Conservation (phyloP, 495 filamentous ascomycete species). For the Tuber melanosporum region DNA sequence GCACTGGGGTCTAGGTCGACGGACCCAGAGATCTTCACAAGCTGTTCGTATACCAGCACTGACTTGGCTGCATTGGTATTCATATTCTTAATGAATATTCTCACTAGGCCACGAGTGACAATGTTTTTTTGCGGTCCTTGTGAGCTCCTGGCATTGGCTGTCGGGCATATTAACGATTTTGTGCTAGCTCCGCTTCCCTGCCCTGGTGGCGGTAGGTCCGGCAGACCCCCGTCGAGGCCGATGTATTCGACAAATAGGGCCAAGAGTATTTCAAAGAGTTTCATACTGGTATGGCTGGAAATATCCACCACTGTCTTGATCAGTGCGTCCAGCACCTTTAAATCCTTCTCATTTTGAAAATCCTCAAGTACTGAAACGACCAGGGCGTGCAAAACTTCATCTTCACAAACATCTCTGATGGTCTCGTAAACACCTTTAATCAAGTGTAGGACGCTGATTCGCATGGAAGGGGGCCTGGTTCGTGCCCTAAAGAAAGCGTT, state of each 20-base stretch:
- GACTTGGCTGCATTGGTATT: slow-evolving; percentile 51
- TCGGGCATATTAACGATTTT: slow-evolving; percentile 23
- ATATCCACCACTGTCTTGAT: slow-evolving; percentile 48
- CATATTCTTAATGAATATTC: slow-evolving; percentile 58
- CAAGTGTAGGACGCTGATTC: slow-evolving; percentile 55
- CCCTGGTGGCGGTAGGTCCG: slow-evolving; percentile 13
- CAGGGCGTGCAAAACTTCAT: slow-evolving; percentile 45
- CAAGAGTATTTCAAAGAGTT: slow-evolving; percentile 52
- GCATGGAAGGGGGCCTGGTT: slow-evolving; percentile 58
- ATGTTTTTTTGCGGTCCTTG: slow-evolving; percentile 48
- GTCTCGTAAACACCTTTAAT: slow-evolving; percentile 47
- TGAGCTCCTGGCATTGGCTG: slow-evolving; percentile 29
- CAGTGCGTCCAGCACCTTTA: slow-evolving; percentile 49
- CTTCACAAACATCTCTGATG: slow-evolving; percentile 60
- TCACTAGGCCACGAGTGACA: slow-evolving; percentile 52
- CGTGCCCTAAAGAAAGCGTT: slow-evolving; percentile 60
- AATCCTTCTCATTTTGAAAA: slow-evolving; percentile 49
- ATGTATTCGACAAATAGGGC: slow-evolving; percentile 45
- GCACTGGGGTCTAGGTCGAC: slow-evolving; percentile 56
- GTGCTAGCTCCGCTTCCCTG: neutral
- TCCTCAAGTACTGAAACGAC: slow-evolving; percentile 46
- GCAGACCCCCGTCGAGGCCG: slow-evolving; percentile 19
- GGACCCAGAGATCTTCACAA: slow-evolving; percentile 56
- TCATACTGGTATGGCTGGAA: slow-evolving; percentile 49
- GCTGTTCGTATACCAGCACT: slow-evolving; percentile 48